Percentiles rank a stretch among this genome's conserved stretches.
These are phyloP conservation scores for Penstemon eatonii DNA, from an alignment of 257 asterid genomes.

Conservation along the genomic window DNA sequence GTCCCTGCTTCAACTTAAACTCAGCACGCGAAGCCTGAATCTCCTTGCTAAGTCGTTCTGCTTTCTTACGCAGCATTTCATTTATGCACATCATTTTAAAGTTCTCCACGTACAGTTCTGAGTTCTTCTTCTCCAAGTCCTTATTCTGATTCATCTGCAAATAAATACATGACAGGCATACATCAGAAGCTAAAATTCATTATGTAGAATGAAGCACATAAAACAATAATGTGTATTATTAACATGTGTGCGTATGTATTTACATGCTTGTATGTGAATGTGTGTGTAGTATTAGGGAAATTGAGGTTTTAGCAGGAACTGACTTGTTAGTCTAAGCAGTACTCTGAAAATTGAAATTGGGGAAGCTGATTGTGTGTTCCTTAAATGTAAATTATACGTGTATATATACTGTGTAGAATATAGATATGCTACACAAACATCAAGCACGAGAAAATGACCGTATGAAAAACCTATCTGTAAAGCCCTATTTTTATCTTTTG, in stretches of 20 bases:
- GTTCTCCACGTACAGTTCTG: constrained; percentile 54
- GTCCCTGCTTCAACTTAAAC: constrained; percentile 43
- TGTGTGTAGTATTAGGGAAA: background rate
- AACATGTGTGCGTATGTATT: background rate
- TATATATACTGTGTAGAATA: constrained; percentile 17
- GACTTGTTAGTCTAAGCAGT: constrained; percentile 14
- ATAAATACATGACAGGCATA: constrained; percentile 13
- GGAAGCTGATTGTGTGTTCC: constrained; percentile 9
- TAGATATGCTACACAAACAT: background rate
- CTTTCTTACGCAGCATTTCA: constrained; percentile 51
- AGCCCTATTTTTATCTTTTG: constrained; percentile 1
- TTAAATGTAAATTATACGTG: background rate
- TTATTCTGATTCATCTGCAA: constrained; percentile 22
- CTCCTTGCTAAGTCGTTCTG: constrained; percentile 50
- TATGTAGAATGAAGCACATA: background rate
- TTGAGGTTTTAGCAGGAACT: constrained; percentile 6
- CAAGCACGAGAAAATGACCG: constrained; percentile 26
- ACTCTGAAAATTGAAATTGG: background rate
- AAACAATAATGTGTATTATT: background rate
- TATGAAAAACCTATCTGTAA: constrained; percentile 12
- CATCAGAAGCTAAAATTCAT: background rate
- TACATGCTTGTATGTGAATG: constrained; percentile 3
- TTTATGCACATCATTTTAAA: constrained; percentile 47
- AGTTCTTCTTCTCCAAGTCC: constrained; percentile 50
- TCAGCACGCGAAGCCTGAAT: constrained; percentile 46